Base-by-base conservation (phyloP, 805 yeast genomes). In the Ogataea thermomethanolica region DNA sequence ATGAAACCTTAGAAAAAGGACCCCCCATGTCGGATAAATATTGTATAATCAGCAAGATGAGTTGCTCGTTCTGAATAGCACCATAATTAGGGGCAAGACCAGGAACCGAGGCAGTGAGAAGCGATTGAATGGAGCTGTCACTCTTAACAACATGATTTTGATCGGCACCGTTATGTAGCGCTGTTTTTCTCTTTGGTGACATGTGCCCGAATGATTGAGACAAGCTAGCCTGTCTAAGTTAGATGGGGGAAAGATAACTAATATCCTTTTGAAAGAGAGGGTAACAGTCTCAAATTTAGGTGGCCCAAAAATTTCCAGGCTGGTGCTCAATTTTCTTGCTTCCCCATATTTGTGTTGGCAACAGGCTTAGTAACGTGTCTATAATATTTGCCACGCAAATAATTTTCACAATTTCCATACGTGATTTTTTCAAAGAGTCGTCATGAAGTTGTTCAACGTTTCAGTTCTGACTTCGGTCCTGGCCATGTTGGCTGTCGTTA, bases 391-490 rank as follows among this genome's bases (percentile, higher is more conserved):
- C 38, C 38, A 33, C 35, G 22, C 23, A 29, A 39, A 14, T 12
- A 30, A 29, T 22, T 12, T 26, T 26, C 14, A 17, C 5, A 4
- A 17, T 17, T 17, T 17, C 20, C 20, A 17, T 4, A 17, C 20
- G 20, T 17, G 20, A 4, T 17, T 33, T 37, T 25, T 21, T 26
- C 26, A 25, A n/a, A 17, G 15, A 17, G 33, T 33, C 37, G 41
- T 15, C 13, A 71, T 71, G 76, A 71, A 65, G 61, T 58, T 69
- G 22, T 62, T 68, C 37, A 54, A 59, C 29, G 39, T 68, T 44
- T 58, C 62, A 36, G 58, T 71, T 10, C 49, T 73, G 40, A 62
- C 72, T 29, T 53, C 72, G 9, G 44, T 71, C n/a, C 55, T 73
- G 27, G 71, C 73, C 12, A 63, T 59, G 22, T 48, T 66, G 31